Conservation (phyloP, 2,329 filamentous ascomycete genomes). For the Balansia obtecta region DNA sequence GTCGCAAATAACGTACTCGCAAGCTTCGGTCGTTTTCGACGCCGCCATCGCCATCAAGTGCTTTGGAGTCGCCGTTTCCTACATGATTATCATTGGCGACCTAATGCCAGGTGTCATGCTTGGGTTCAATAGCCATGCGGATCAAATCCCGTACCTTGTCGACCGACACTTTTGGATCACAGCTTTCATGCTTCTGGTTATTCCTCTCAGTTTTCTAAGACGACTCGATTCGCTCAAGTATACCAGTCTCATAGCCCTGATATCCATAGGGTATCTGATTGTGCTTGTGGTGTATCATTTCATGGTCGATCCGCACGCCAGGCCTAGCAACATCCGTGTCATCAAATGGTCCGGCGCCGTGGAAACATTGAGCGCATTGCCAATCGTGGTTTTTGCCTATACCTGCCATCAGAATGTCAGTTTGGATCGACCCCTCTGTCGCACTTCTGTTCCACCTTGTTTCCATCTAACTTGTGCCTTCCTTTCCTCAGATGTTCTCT, state of each 20-base stretch:
- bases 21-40: slow-evolving; percentile 90
- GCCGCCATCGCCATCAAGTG: slow-evolving; percentile 94
- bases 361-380: slow-evolving; percentile 70
- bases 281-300: slow-evolving; percentile 91
- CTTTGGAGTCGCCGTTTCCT: slow-evolving; percentile 93
- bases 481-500: slow-evolving; percentile 71
- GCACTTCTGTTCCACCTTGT: not conserved
- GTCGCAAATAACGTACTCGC: slow-evolving; percentile 92
- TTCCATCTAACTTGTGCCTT: slow-evolving; percentile 13
- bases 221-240: slow-evolving; percentile 94
- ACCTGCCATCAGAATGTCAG: slow-evolving; percentile 93
- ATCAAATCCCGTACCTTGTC: slow-evolving; percentile 57
- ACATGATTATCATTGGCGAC: slow-evolving; percentile 97
- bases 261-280: slow-evolving; percentile 90
- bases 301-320: slow-evolving; percentile 60
- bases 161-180: slow-evolving; percentile 97
- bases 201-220: slow-evolving; percentile 84
- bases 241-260: slow-evolving; percentile 79
- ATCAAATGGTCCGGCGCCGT: slow-evolving; percentile 71
- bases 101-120: slow-evolving; percentile 89
- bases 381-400: slow-evolving; percentile 97
- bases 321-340: slow-evolving; percentile 62
- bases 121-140: slow-evolving; percentile 59
- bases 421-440: slow-evolving; percentile 13
- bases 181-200: slow-evolving; percentile 91